Percentiles rank a stretch among this genome's conserved stretches.
Evolutionary conservation across 2,329 filamentous ascomycete genomes (phyloP).

Genomic region (Emericellopsis atlantica): DNA sequence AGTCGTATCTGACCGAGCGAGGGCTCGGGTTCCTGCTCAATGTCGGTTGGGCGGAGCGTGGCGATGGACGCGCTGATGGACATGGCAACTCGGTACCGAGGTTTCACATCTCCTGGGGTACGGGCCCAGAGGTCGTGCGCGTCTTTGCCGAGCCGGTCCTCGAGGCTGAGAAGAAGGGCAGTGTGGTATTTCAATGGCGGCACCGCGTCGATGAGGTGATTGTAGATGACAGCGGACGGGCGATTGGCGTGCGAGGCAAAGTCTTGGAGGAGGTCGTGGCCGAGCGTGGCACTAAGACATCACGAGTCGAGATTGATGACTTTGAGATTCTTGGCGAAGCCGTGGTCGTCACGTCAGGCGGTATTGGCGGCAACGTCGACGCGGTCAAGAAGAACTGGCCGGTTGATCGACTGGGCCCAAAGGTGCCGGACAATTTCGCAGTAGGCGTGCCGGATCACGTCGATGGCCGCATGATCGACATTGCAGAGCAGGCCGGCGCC

Average conservation of each 20-base stretch:
- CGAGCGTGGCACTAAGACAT: constrained; percentile 37
- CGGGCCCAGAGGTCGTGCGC: constrained; percentile 45
- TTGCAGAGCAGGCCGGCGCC: constrained; percentile 38
- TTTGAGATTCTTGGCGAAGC: constrained; percentile 42
- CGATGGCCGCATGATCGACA: constrained; percentile 50
- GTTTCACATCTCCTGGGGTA: constrained; percentile 52
- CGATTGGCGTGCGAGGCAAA: constrained; percentile 37
- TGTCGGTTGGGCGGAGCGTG: constrained; percentile 50
- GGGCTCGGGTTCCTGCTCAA: constrained; percentile 40
- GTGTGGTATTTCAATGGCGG: constrained; percentile 41
- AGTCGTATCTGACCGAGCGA: constrained; percentile 38
- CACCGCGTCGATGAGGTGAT: constrained; percentile 45
- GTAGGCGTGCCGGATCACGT: constrained; percentile 50
- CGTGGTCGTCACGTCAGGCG: constrained; percentile 42
- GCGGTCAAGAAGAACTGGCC: constrained; percentile 47
- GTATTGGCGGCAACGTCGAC: constrained; percentile 50
- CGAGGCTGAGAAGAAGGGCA: constrained; percentile 36
- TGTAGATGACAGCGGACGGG: constrained; percentile 34
- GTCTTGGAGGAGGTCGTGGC: constrained; percentile 37
- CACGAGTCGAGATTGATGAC: constrained; percentile 29
- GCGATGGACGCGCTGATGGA: constrained; percentile 38
- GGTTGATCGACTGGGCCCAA: constrained; percentile 40
- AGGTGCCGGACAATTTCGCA: constrained; percentile 42
- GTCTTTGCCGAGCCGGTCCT: constrained; percentile 44
- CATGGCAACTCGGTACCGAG: constrained; percentile 51